phyloP scores from a whole-genome alignment of 169 alveolate species.

The Plasmodium inui region DNA sequence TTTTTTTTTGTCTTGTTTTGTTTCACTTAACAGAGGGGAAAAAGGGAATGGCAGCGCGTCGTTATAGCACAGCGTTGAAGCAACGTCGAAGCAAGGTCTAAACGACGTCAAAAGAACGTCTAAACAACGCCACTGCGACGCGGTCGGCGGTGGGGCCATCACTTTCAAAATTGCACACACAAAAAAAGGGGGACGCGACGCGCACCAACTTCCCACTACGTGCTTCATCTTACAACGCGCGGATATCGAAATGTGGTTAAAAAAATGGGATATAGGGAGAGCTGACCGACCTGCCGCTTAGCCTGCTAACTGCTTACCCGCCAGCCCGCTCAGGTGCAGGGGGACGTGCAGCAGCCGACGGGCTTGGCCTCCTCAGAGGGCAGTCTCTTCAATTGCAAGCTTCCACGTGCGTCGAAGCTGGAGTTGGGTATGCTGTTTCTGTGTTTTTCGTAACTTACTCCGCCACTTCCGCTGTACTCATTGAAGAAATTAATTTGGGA shows the following conservation, averaged over 20 bases:
- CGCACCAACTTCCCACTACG: background rate
- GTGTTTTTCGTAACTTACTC: slow-evolving; percentile 18
- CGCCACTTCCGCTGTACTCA: slow-evolving; percentile 30
- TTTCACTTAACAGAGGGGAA: background rate
- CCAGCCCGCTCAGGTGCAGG: slow-evolving; percentile 22
- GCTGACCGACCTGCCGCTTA: background rate
- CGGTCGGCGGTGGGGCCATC: background rate
- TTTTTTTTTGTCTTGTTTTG: background rate
- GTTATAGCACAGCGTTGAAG: background rate
- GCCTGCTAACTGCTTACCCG: background rate
- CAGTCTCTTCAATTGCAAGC: slow-evolving; percentile 59
- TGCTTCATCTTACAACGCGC: background rate
- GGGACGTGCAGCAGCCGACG: slow-evolving; percentile 58
- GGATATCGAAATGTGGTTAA: background rate
- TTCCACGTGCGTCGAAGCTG: slow-evolving; percentile 34
- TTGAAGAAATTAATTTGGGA: slow-evolving; percentile 50
- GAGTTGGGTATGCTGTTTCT: slow-evolving; percentile 45
- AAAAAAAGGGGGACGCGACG: background rate
- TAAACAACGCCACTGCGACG: background rate
- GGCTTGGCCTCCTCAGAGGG: slow-evolving; percentile 75
- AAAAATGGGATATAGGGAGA: background rate
- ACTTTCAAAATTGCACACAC: background rate
- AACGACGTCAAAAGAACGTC: too few species aligned
- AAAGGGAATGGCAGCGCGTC: background rate
- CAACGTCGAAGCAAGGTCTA: background rate